Percentiles rank a stretch among this genome's conserved stretches.
These are phyloP conservation scores for Mrakia blollopis DNA, from an alignment of 768 basidiomycete species.

Conservation along the genomic window DNA sequence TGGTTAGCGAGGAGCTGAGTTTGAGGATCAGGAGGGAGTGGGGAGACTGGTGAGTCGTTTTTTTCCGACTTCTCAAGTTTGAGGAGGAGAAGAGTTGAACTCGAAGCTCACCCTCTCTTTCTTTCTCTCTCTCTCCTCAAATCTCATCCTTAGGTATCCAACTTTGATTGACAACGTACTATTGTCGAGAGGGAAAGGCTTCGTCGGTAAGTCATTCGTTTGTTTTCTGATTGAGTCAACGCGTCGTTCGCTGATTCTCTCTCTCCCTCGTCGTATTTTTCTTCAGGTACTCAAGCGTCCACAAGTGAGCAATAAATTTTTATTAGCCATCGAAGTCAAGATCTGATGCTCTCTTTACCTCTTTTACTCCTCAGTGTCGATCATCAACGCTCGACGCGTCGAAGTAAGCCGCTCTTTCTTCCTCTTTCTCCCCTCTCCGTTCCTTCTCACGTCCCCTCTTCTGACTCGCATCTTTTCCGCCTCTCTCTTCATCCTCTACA, in stretches of 20 bases:
- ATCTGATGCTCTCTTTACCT: not conserved
- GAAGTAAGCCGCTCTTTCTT: not conserved
- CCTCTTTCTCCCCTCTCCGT: not conserved
- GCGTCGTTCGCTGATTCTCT: not conserved
- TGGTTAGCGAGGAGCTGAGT: not conserved
- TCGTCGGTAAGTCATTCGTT: not conserved
- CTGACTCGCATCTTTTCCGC: too few species aligned
- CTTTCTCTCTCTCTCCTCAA: not conserved
- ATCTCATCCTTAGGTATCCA: not conserved
- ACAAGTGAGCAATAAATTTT: too few species aligned
- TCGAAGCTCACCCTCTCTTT: not conserved
- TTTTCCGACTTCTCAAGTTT: not conserved
- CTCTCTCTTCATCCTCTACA: too few species aligned
- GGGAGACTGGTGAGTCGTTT: conserved; percentile 2
- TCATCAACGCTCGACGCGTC: not conserved
- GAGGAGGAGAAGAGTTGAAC: not conserved
- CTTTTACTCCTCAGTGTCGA: not conserved
- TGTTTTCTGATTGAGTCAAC: not conserved
- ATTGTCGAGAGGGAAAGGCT: not conserved
- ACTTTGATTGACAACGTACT: not conserved
- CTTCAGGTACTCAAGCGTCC: too few species aligned
- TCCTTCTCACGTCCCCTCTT: not conserved
- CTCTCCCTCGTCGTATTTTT: too few species aligned
- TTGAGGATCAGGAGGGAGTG: not conserved
- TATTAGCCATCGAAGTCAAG: too few species aligned